A percentile compares a stretch with the other conserved stretches of the same genome.
Evolutionary conservation across 805 yeast genomes (phyloP).

Genomic region (Candida montana): DNA sequence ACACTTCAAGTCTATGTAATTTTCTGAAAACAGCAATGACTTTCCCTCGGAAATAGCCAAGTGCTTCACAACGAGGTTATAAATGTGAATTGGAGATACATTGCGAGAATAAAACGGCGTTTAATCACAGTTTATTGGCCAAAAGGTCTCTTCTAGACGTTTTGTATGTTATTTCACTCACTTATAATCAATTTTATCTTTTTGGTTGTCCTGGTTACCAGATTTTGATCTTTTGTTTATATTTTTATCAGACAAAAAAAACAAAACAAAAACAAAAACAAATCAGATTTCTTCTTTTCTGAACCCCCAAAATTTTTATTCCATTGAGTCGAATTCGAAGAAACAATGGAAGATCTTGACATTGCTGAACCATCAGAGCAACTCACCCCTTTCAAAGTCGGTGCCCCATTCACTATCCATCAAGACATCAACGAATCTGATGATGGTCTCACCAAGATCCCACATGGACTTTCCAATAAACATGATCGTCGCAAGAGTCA

Average conservation of each 20-base stretch:
- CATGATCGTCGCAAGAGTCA: slow-evolving; percentile 26
- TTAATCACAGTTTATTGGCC: too few species aligned
- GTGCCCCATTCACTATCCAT: slow-evolving; percentile 15
- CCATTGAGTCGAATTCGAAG: too few species aligned
- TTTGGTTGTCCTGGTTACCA: neutral
- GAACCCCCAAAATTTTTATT: neutral
- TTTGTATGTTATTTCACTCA: too few species aligned
- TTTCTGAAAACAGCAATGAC: neutral
- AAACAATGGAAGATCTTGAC: slow-evolving; percentile 1
- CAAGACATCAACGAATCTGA: slow-evolving; percentile 8
- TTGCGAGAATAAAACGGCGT: too few species aligned
- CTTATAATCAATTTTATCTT: too few species aligned
- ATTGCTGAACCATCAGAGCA: slow-evolving; percentile 14
- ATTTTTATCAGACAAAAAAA: neutral
- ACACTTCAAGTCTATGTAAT: neutral
- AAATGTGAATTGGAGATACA: too few species aligned
- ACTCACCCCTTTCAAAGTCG: slow-evolving; percentile 21
- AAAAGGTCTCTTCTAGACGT: too few species aligned
- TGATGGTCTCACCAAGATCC: slow-evolving; percentile 28
- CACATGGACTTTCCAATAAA: slow-evolving; percentile 40
- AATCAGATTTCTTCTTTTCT: neutral
- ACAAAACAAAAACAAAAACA: neutral
- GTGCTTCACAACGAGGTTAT: too few species aligned
- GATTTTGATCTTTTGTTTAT: slow-evolving; percentile 1
- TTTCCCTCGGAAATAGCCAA: neutral